A percentile compares a stretch with the other conserved stretches of the same genome.
Evolutionary conservation across 768 basidiomycete species (phyloP).

Genomic region (Boletus sp.): DNA sequence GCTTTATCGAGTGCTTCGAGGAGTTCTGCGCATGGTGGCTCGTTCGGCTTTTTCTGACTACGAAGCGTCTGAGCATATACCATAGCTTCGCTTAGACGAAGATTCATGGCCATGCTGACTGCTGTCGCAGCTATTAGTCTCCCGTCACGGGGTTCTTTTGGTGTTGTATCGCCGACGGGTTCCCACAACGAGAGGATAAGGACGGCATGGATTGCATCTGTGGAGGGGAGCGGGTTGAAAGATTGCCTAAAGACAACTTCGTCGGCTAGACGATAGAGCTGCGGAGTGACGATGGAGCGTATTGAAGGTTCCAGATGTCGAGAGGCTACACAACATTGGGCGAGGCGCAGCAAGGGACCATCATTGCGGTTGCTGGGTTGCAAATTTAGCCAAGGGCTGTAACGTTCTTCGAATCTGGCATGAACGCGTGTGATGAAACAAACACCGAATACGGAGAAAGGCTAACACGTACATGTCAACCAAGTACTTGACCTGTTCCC

Average conservation of each 20-base stretch:
- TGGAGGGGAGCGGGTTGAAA: slow-evolving; percentile 41
- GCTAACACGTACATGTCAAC: slow-evolving; percentile 36
- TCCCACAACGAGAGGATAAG: slow-evolving; percentile 45
- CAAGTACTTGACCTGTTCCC: slow-evolving; percentile 36
- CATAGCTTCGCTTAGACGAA: slow-evolving; percentile 40
- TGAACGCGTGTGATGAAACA: not conserved
- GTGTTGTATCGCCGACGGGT: slow-evolving; percentile 36
- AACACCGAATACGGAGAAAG: not conserved
- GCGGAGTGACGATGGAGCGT: slow-evolving; percentile 37
- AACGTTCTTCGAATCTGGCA: slow-evolving; percentile 41
- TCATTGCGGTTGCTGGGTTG: slow-evolving; percentile 32
- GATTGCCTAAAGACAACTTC: slow-evolving; percentile 39
- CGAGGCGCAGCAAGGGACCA: slow-evolving; percentile 39
- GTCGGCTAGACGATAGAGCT: slow-evolving; percentile 42
- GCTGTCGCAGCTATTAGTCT: slow-evolving; percentile 41
- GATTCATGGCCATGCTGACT: slow-evolving; percentile 46
- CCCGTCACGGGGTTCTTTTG: slow-evolving; percentile 36
- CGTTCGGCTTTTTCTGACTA: slow-evolving; percentile 26
- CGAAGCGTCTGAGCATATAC: slow-evolving; percentile 32
- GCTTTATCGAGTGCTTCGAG: slow-evolving; percentile 36
- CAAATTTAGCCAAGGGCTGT: slow-evolving; percentile 44
- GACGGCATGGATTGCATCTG: slow-evolving; percentile 41
- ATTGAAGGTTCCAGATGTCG: slow-evolving; percentile 40
- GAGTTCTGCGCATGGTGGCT: slow-evolving; percentile 30
- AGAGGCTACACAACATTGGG: slow-evolving; percentile 46